Conservation (phyloP, 176 grass and related monocot genomes). For the Canna indica region DNA sequence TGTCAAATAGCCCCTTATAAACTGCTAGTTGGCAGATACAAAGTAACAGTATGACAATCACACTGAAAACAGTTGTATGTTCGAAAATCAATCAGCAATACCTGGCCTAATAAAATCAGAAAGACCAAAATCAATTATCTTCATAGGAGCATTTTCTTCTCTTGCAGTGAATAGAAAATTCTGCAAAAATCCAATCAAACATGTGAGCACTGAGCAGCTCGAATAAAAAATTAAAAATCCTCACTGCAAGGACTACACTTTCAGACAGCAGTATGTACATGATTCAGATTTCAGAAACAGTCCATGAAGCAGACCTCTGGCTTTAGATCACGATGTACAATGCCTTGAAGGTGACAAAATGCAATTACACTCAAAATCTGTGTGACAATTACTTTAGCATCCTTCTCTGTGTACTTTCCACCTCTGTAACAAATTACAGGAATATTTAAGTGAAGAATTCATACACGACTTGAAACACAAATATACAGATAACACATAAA, state of each 20-base stretch:
- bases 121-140: conserved; percentile 98
- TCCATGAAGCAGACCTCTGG: conserved; percentile 63
- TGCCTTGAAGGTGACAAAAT: conserved; percentile 97
- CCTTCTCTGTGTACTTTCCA: conserved; percentile 73
- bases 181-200: conserved; percentile 37
- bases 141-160: conserved; percentile 90
- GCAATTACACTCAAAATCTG: conserved; percentile 94
- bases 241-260: neutral
- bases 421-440: conserved; percentile 47
- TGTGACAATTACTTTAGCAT: conserved; percentile 86
- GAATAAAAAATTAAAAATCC: conserved; percentile 8
- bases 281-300: conserved; percentile 3
- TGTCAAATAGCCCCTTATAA: neutral
- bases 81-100: conserved; percentile 19
- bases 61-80: neutral
- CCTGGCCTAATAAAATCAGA: conserved; percentile 96
- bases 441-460: conserved; percentile 23
- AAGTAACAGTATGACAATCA: neutral
- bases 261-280: conserved; percentile 14
- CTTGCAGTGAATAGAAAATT: conserved; percentile 88
- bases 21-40: too few relatives aligned
- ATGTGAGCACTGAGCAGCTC: conserved; percentile 19
- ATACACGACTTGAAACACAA: conserved; percentile 15
- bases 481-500: conserved; percentile 21
- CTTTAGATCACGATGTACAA: conserved; percentile 98